Evolutionary conservation across 2,329 filamentous ascomycete genomes (phyloP).

Genomic region (Pyrenophora seminiperda): DNA sequence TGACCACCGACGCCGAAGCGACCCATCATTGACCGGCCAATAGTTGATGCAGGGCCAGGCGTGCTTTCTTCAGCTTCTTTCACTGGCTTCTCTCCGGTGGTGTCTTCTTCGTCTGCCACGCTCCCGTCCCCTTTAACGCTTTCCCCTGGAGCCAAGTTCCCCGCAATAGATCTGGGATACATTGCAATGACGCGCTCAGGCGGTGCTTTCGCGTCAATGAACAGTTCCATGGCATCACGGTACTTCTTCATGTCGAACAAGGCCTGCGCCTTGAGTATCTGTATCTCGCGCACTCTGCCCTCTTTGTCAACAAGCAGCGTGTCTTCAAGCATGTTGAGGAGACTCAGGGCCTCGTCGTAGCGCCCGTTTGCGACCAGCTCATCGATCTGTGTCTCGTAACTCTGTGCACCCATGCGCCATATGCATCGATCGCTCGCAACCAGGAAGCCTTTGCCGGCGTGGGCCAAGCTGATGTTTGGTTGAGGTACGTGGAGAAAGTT

Average conservation of each 20-base stretch:
- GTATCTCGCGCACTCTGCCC: constrained; percentile 79
- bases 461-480: constrained; percentile 89
- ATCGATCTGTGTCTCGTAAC: constrained; percentile 88
- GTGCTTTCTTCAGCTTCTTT: constrained; percentile 34
- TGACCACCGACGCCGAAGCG: constrained; percentile 51
- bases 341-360: constrained; percentile 90
- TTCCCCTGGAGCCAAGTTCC: constrained; percentile 71
- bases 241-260: constrained; percentile 85
- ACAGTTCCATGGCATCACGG: constrained; percentile 83
- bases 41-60: constrained; percentile 34
- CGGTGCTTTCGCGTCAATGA: constrained; percentile 86
- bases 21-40: constrained; percentile 54
- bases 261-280: constrained; percentile 86
- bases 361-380: constrained; percentile 74
- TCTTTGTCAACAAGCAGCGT: constrained; percentile 84
- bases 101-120: constrained; percentile 40
- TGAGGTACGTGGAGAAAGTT: constrained; percentile 88
- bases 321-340: constrained; percentile 89
- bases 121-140: constrained; percentile 55
- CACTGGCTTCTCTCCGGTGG: constrained; percentile 26
- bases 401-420: constrained; percentile 93
- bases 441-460: constrained; percentile 94
- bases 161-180: constrained; percentile 83
- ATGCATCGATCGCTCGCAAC: constrained; percentile 89
- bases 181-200: constrained; percentile 85